Evolutionary conservation across 192 early-diverging fungal species (phyloP), one percentile per base, ranked within the genome.

Genomic region (Lobosporangium transversale): DNA sequence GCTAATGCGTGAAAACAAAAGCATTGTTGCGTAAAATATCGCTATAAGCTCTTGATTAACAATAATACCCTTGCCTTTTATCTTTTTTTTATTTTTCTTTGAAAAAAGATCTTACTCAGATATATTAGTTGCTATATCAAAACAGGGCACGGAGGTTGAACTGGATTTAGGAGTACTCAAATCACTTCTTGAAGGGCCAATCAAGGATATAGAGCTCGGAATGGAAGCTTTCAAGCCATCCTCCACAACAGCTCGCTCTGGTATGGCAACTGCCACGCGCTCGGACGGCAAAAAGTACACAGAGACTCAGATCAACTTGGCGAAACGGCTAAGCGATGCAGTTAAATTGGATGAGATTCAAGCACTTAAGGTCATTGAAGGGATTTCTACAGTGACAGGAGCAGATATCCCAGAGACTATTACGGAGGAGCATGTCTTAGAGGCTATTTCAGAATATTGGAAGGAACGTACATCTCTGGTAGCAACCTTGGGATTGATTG

Each of bases 261-360:
- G 69, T 29, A 51, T 84, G 53, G 62, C 61, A 1, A 52, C 70
- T 15, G 76, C 66, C 33, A 78, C 49, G 12, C 60, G 42, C 4
- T 14, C 57, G 18, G 54, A 66, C 27, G 80, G 78, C 33, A 62
- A 76, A 62, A 70, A 80, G 26, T 69, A 78, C 54, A 66, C 66
- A 1, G 70, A 66, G 6, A 31, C 61, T 15, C 79, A 85, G 47
- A 53, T 70, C 40, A 81, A 74, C n/a, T 48, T 85, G 24, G 65
- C 81, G 12, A 73, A 67, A 32, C 66, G 54, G 40, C 40, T 85
- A 15, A 80, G 81, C 20, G 79, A 80, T 47, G 43, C 43, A 7
- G 58, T 78, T 53, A 61, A 79, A 26, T 40, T 85, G 40, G 69
- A 85, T 30, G 83, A 85, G 68, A 29, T 66, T 27, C 81, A 82